These are phyloP conservation scores for Magnusiomyces tetraspermus DNA, from an alignment of 1,139 yeast genomes.

Conservation along the genomic window DNA sequence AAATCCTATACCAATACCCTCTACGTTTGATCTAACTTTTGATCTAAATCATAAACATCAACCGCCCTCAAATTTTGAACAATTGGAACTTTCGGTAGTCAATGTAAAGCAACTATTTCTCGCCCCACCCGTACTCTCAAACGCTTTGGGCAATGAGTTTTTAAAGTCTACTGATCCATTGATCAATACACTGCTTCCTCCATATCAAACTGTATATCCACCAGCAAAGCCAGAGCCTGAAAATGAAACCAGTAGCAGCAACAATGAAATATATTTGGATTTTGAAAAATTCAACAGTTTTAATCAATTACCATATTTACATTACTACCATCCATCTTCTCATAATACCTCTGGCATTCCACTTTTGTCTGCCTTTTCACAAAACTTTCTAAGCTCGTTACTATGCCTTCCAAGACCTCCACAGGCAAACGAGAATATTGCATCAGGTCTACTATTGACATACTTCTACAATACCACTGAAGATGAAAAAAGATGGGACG, in stretches of 20 bases:
- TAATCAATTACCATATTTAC: constrained; percentile 11
- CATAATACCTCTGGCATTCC: not conserved
- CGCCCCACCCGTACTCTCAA: constrained; percentile 23
- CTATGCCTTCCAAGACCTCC: constrained; percentile 8
- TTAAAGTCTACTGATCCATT: constrained; percentile 12
- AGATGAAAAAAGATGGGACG: constrained; percentile 14
- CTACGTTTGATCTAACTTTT: constrained; percentile 6
- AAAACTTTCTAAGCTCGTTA: constrained; percentile 7
- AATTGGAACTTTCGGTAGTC: constrained; percentile 17
- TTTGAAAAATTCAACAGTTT: too few species aligned
- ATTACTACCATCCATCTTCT: constrained; percentile 6
- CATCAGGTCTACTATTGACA: constrained; percentile 19
- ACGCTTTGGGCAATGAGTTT: constrained; percentile 6
- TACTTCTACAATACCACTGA: constrained; percentile 16
- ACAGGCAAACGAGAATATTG: constrained; percentile 9
- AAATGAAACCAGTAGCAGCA: too few species aligned
- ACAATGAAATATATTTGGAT: too few species aligned
- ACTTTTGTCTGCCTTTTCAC: not conserved
- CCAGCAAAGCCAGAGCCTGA: too few species aligned
- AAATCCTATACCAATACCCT: constrained; percentile 7
- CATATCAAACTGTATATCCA: not conserved
- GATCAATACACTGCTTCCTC: constrained; percentile 11
- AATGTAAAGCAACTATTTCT: constrained; percentile 31
- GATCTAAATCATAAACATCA: not conserved
- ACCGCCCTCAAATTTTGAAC: not conserved